These are phyloP conservation scores for Coemansia sp. DNA, from an alignment of 192 early-diverging fungal genomes.

Conservation along the genomic window DNA sequence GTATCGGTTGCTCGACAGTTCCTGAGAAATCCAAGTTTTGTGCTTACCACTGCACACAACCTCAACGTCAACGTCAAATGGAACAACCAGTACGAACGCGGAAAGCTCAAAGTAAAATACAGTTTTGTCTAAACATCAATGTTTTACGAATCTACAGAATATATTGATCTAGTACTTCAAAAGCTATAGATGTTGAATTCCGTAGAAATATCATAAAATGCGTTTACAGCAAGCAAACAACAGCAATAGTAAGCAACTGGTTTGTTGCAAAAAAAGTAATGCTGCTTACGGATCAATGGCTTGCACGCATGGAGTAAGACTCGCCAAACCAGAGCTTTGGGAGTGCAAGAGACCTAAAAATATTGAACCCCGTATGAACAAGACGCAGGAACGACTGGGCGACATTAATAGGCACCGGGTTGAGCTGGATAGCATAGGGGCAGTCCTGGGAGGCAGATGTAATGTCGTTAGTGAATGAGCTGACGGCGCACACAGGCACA, in stretches of 20 bases:
- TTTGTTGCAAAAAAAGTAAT: neutral
- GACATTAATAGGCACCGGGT: constrained; percentile 14
- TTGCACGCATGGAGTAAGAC: neutral
- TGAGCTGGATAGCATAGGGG: neutral
- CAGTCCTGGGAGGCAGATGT: neutral
- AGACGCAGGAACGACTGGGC: neutral
- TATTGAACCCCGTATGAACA: neutral
- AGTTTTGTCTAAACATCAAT: constrained; percentile 13
- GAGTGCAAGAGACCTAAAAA: constrained; percentile 1
- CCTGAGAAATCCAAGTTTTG: constrained; percentile 70
- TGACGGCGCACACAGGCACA: constrained; percentile 31
- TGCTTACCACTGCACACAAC: constrained; percentile 55
- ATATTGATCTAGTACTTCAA: neutral
- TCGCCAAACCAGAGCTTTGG: constrained; percentile 3
- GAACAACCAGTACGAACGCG: constrained; percentile 60
- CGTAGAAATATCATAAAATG: neutral
- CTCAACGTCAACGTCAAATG: constrained; percentile 62
- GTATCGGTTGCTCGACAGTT: constrained; percentile 71
- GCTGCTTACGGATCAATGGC: neutral
- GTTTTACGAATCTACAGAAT: neutral
- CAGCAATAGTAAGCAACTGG: neutral
- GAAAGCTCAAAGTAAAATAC: constrained; percentile 22
- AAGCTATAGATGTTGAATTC: neutral
- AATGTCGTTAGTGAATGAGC: constrained; percentile 13
- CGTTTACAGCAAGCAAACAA: neutral